Conservation (phyloP, 2,329 filamentous ascomycete genomes). For the Aspergillus melleus region DNA sequence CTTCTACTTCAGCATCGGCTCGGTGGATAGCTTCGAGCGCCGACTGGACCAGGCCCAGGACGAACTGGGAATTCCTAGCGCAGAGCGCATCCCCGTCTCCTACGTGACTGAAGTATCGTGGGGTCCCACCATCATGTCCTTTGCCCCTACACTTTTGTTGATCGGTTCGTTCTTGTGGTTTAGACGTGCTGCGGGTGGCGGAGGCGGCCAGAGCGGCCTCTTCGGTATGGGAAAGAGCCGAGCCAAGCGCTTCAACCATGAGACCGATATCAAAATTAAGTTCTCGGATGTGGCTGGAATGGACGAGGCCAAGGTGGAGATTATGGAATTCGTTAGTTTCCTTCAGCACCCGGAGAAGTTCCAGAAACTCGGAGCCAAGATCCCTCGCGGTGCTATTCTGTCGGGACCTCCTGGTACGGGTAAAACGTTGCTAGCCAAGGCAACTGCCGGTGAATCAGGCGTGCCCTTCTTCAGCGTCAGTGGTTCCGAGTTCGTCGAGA, state of each 20-base stretch:
- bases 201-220: slow-evolving; percentile 70
- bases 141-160: slow-evolving; percentile 84
- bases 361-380: slow-evolving; percentile 93
- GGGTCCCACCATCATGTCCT: slow-evolving; percentile 71
- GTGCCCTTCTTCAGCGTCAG: slow-evolving; percentile 99
- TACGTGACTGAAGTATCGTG: slow-evolving; percentile 76
- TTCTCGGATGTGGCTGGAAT: slow-evolving; percentile 96
- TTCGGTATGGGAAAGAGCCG: slow-evolving; percentile 96
- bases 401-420: slow-evolving; percentile 97
- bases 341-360: slow-evolving; percentile 90
- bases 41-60: slow-evolving; percentile 84
- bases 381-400: slow-evolving; percentile 92
- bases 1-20: slow-evolving; percentile 96
- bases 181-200: slow-evolving; percentile 69
- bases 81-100: slow-evolving; percentile 90
- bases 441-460: slow-evolving; percentile 92
- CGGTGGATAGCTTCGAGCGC: slow-evolving; percentile 87
- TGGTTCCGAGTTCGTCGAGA: slow-evolving; percentile 98
- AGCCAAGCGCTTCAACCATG: slow-evolving; percentile 96
- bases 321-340: slow-evolving; percentile 99
- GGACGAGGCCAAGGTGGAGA: slow-evolving; percentile 97
- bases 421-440: slow-evolving; percentile 96
- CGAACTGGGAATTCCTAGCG: slow-evolving; percentile 78
- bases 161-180: slow-evolving; percentile 81
- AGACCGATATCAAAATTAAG: slow-evolving; percentile 94